Conservation (phyloP, 352 stramenopile genomes). For the Lagenidium giganteum region DNA sequence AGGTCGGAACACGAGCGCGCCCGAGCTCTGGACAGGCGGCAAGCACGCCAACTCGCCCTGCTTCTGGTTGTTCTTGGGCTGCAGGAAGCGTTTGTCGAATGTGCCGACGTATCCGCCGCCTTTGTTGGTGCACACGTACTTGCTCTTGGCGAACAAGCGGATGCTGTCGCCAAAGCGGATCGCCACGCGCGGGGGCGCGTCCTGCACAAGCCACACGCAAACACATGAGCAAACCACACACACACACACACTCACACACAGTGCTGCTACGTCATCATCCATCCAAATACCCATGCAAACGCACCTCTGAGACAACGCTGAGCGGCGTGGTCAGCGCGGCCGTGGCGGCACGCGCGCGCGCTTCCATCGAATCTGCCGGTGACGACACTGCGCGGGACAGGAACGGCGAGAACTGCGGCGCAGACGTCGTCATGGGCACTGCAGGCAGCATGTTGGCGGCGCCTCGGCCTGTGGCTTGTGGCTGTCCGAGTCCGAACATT, state of each 20-base stretch:
- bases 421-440: too few relatives aligned
- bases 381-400: neutral
- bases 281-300: neutral
- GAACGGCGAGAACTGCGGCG: too few relatives aligned
- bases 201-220: slow-evolving; percentile 9
- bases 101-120: slow-evolving; percentile 63
- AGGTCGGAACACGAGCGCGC: slow-evolving; percentile 31
- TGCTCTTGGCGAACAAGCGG: slow-evolving; percentile 59
- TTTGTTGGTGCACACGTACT: slow-evolving; percentile 25
- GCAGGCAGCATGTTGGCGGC: too few relatives aligned
- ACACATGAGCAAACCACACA: neutral
- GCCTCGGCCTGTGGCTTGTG: slow-evolving; percentile 7
- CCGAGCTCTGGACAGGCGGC: slow-evolving; percentile 35
- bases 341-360: neutral
- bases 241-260: neutral
- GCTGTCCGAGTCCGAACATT: too few relatives aligned
- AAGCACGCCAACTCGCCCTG: slow-evolving; percentile 64
- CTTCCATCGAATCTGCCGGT: neutral
- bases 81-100: slow-evolving; percentile 63
- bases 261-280: neutral
- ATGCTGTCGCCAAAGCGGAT: slow-evolving; percentile 68
- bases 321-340: slow-evolving; percentile 1
- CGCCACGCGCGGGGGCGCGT: slow-evolving; percentile 52
- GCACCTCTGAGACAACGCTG: slow-evolving; percentile 16
- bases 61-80: slow-evolving; percentile 56